Evolutionary conservation across 2,329 filamentous ascomycete genomes (phyloP).

Genomic region (Colletotrichum navitas): DNA sequence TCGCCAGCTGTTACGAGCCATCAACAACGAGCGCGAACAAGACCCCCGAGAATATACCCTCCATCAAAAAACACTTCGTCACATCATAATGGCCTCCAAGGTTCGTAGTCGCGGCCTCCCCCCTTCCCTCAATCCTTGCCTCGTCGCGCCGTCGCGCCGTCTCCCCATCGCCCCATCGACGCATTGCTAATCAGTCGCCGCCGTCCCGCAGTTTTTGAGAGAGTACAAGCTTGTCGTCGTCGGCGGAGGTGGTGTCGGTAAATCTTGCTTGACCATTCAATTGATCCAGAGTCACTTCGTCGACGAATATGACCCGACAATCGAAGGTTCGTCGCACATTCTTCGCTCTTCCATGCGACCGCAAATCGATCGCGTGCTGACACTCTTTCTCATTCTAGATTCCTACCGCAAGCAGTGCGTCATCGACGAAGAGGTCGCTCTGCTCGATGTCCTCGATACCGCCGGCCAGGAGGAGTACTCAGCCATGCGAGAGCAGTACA

Average conservation of each 20-base stretch:
- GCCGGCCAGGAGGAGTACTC: conserved; percentile 99
- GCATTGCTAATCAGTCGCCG: conserved; percentile 43
- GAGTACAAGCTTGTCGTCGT: conserved; percentile 98
- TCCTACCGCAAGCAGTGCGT: conserved; percentile 99
- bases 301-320: conserved; percentile 99
- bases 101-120: conserved; percentile 44
- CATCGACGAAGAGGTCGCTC: conserved; percentile 96
- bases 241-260: conserved; percentile 97
- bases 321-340: conserved; percentile 79
- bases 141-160: conserved; percentile 11
- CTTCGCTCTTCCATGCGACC: conserved; percentile 24
- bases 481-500: conserved; percentile 99
- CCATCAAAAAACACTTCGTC: conserved; percentile 23
- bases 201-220: conserved; percentile 76
- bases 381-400: conserved; percentile 67
- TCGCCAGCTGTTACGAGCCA: conserved; percentile 26
- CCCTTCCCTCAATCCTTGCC: background rate
- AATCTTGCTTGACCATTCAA: conserved; percentile 99
- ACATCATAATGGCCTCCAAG: conserved; percentile 56
- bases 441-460: conserved; percentile 98
- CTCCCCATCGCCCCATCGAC: conserved; percentile 2
- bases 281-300: conserved; percentile 97
- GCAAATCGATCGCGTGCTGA: conserved; percentile 43
- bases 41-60: conserved; percentile 3
- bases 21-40: conserved; percentile 32